These are phyloP conservation scores for Trebouxiophyceae sp. DNA, from an alignment of 163 green algal species.

Conservation along the genomic window DNA sequence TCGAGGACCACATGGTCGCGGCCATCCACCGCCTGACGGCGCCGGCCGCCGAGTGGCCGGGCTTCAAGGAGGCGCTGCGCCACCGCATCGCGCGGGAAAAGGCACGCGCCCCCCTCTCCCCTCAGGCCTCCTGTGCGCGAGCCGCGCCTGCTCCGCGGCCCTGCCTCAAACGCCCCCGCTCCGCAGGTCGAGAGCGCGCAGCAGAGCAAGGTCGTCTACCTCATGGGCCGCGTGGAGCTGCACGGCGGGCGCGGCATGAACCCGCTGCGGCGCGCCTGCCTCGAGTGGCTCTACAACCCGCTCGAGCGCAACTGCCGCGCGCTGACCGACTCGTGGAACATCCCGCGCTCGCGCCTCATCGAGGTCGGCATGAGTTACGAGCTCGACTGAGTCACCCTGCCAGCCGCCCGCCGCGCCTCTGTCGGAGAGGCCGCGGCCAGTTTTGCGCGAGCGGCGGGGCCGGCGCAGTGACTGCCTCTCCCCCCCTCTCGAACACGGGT, in stretches of 20 bases:
- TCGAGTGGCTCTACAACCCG: slow-evolving; percentile 3
- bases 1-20: slow-evolving; percentile 16
- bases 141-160: no score
- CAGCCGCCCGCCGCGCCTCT: no score
- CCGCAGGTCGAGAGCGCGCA: background rate
- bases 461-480: no score
- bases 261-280: background rate
- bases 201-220: slow-evolving; percentile 1
- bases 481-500: no score
- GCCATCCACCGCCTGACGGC: slow-evolving; percentile 2
- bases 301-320: background rate
- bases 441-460: no score
- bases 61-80: background rate
- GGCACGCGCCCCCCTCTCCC: no score
- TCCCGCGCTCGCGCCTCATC: background rate
- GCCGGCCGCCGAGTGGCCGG: background rate
- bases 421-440: no score
- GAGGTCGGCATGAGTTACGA: slow-evolving; percentile 4
- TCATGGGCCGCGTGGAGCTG: background rate
- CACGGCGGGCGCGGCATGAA: background rate
- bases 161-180: background rate
- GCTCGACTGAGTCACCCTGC: no score
- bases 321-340: background rate
- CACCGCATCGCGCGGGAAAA: background rate
- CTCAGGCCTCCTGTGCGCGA: no score